Evolutionary conservation across 192 early-diverging fungal genomes (phyloP).

Genomic region (Rhizophagus sp.): DNA sequence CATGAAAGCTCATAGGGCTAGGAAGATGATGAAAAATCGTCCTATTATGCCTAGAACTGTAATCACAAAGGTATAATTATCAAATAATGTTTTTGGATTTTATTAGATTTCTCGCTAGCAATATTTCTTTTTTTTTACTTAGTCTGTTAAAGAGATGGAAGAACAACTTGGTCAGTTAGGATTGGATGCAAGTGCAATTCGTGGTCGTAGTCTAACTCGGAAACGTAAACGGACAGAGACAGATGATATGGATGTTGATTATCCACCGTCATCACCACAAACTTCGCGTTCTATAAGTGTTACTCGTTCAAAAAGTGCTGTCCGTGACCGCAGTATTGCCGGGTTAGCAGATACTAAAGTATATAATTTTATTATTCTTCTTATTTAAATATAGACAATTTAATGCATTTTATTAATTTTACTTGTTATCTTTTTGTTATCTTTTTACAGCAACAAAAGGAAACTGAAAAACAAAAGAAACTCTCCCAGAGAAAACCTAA

Average conservation of each 20-base stretch:
- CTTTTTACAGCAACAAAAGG: conserved; percentile 50
- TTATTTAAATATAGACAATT: not conserved
- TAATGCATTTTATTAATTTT: not conserved
- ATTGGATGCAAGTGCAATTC: conserved; percentile 64
- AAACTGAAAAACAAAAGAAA: conserved; percentile 78
- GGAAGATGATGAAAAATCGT: conserved; percentile 78
- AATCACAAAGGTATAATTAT: conserved; percentile 24
- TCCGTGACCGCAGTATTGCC: conserved; percentile 16
- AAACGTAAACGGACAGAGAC: conserved; percentile 80
- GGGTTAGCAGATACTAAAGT: not conserved
- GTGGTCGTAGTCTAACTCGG: conserved; percentile 61
- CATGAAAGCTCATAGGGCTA: conserved; percentile 68
- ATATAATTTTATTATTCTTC: not conserved
- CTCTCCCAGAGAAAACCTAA: conserved; percentile 74
- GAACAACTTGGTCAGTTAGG: conserved; percentile 73
- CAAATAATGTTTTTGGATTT: not conserved
- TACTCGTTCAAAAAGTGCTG: not conserved
- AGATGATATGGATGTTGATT: conserved; percentile 64
- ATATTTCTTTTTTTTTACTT: not conserved
- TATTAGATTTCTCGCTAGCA: conserved; percentile 30
- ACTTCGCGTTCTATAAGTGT: conserved; percentile 18
- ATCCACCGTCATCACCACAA: conserved; percentile 57
- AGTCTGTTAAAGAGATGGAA: conserved; percentile 65
- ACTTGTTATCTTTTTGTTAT: not conserved
- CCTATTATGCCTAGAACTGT: conserved; percentile 70